Conservation (phyloP, 2,329 filamentous ascomycete species). For the Claviceps monticola region DNA sequence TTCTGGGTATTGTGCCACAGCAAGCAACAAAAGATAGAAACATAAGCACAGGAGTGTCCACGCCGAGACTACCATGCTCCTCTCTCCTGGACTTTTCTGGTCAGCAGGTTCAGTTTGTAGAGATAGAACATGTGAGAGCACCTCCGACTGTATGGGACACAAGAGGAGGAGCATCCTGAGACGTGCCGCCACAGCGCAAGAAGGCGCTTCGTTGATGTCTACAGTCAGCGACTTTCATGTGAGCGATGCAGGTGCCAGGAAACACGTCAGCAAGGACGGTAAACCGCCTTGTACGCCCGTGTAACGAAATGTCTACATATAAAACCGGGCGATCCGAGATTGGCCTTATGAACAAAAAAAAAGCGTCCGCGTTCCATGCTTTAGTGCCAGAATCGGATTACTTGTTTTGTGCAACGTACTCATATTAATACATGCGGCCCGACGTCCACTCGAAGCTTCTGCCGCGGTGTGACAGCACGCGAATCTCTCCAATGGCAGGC, state of each 20-base stretch:
- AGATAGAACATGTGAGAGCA: neutral
- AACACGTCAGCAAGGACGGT: neutral
- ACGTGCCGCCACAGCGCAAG: neutral
- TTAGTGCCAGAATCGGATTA: constrained; percentile 7
- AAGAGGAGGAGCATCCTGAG: neutral
- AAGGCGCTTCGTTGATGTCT: neutral
- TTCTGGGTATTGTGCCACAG: too few species aligned
- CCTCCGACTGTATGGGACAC: neutral
- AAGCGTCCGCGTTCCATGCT: constrained; percentile 6
- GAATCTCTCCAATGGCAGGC: constrained; percentile 1
- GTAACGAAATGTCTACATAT: neutral
- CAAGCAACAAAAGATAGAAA: too few species aligned
- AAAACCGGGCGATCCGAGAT: neutral
- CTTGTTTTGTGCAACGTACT: neutral
- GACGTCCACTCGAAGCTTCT: neutral
- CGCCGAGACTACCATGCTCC: neutral
- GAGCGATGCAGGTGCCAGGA: neutral
- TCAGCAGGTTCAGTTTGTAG: neutral
- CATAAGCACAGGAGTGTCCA: too few species aligned
- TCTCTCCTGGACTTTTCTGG: neutral
- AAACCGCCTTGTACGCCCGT: neutral
- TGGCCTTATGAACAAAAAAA: neutral
- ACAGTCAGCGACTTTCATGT: neutral
- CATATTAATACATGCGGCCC: neutral
- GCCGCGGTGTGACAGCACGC: constrained; percentile 1